Evolutionary conservation across 805 yeast genomes (phyloP).

Genomic region (Candida pseudoglaebosa): DNA sequence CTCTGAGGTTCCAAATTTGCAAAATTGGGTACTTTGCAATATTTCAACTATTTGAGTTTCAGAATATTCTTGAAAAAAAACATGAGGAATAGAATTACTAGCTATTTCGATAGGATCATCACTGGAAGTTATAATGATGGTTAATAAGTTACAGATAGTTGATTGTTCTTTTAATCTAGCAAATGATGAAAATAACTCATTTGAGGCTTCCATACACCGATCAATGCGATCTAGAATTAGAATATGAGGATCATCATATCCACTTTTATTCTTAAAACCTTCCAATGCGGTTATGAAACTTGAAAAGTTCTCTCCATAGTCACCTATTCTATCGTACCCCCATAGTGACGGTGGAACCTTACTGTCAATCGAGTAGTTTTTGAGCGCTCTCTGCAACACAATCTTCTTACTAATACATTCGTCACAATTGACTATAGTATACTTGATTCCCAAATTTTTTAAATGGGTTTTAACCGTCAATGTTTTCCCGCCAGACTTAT

Average conservation of each 20-base stretch:
- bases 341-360: conserved; percentile 7
- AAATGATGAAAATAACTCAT: conserved; percentile 39
- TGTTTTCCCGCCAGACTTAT: conserved; percentile 47
- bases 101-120: conserved; percentile 34
- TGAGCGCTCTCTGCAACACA: conserved; percentile 40
- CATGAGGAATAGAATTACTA: conserved; percentile 38
- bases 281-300: conserved; percentile 40
- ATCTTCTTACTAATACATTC: conserved; percentile 39
- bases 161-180: conserved; percentile 42
- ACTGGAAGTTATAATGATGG: conserved; percentile 39
- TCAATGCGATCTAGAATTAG: conserved; percentile 48
- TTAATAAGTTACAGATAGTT: conserved; percentile 24
- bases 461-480: conserved; percentile 31
- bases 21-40: conserved; percentile 25
- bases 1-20: conserved; percentile 18
- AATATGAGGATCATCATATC: conserved; percentile 33
- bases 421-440: conserved; percentile 40
- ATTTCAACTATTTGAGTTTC: conserved; percentile 35
- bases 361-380: conserved; percentile 33
- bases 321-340: conserved; percentile 15
- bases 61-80: conserved; percentile 37
- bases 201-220: conserved; percentile 39
- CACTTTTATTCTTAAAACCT: conserved; percentile 28
- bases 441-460: conserved; percentile 19
- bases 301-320: conserved; percentile 38